Conservation (phyloP, 1,284 basidiomycete genomes). For the Heterobasidion occidentale region DNA sequence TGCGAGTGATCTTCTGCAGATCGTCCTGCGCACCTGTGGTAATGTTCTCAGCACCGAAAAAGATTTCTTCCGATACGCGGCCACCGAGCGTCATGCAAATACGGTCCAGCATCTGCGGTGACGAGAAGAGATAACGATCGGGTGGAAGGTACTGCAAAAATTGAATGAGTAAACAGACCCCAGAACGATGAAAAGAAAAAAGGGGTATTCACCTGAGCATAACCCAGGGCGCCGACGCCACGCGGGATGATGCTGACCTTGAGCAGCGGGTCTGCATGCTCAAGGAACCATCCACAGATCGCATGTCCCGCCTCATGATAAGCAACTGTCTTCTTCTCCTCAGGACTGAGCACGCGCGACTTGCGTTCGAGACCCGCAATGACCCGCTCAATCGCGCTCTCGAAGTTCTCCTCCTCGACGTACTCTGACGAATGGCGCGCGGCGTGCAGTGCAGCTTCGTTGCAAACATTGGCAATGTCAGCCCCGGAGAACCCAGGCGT, state of each 20-base stretch:
- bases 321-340: constrained; percentile 98
- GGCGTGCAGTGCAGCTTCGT: constrained; percentile 94
- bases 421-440: constrained; percentile 79
- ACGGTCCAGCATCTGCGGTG: constrained; percentile 89
- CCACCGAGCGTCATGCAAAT: constrained; percentile 99
- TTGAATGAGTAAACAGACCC: background rate
- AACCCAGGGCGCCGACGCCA: constrained; percentile 93
- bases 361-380: constrained; percentile 97
- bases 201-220: constrained; percentile 68
- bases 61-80: constrained; percentile 96
- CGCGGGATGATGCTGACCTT: constrained; percentile 99
- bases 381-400: constrained; percentile 96
- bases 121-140: constrained; percentile 93
- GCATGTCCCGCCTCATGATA: constrained; percentile 99
- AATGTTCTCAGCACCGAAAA: constrained; percentile 90
- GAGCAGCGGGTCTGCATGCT: constrained; percentile 93
- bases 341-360: constrained; percentile 85
- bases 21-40: constrained; percentile 98
- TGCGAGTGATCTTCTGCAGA: constrained; percentile 94
- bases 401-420: constrained; percentile 86
- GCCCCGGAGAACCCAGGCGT: constrained; percentile 98
- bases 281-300: constrained; percentile 96
- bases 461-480: constrained; percentile 98
- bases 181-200: constrained; percentile 3
- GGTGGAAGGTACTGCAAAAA: constrained; percentile 79